Evolutionary conservation across 169 alveolate species (phyloP).

Genomic region (Plasmodium gallinaceum): DNA sequence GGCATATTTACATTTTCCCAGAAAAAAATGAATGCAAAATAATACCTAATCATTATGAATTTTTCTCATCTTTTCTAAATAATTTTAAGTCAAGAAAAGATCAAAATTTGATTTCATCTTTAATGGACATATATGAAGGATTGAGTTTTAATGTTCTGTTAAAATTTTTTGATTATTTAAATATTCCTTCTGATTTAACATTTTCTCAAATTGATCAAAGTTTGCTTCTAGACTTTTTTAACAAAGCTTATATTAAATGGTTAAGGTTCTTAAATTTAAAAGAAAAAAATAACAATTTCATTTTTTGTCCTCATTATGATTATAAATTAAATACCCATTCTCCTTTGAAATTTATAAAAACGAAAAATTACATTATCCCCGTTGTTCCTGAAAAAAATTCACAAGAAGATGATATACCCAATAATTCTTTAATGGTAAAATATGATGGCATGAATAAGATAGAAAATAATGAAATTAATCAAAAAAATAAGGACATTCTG

Average conservation of each 20-base stretch:
- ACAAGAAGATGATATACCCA: background rate
- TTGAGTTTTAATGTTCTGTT: constrained; percentile 40
- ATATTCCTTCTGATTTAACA: constrained; percentile 35
- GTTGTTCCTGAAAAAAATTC: background rate
- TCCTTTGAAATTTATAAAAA: constrained; percentile 22
- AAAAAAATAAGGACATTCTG: background rate
- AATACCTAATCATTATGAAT: constrained; percentile 73
- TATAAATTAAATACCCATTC: constrained; percentile 31
- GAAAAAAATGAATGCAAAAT: constrained; percentile 57
- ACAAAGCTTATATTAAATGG: constrained; percentile 71
- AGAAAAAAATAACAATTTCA: constrained; percentile 25
- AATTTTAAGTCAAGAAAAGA: constrained; percentile 60
- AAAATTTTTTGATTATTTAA: constrained; percentile 40
- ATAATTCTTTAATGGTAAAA: background rate
- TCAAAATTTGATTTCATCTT: constrained; percentile 50
- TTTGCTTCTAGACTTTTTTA: constrained; percentile 42
- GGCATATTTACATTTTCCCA: constrained; percentile 62
- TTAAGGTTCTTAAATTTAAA: constrained; percentile 55
- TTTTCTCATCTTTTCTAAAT: constrained; percentile 55
- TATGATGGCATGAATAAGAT: background rate
- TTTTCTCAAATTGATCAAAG: constrained; percentile 53
- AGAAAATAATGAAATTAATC: background rate
- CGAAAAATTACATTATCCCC: background rate
- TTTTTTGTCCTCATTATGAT: constrained; percentile 58
- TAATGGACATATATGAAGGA: constrained; percentile 66